Conservation (phyloP, 371 early-diverging fungal genomes). For the Mucor ambiguus region DNA sequence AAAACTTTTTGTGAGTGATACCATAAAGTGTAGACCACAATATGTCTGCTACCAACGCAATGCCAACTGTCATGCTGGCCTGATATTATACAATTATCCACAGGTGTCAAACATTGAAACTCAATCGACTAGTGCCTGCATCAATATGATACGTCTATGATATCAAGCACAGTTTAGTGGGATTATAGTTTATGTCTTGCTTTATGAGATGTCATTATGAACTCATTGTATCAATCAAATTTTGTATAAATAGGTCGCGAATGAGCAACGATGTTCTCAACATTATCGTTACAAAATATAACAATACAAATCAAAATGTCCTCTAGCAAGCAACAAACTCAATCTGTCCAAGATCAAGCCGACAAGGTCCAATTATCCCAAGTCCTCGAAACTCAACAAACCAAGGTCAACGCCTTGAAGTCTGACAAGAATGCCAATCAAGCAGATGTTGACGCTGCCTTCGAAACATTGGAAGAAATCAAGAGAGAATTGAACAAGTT, state of each 20-base stretch:
- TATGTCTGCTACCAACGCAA: too few species aligned
- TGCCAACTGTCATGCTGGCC: too few species aligned
- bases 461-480: not conserved
- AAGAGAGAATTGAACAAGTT: not conserved
- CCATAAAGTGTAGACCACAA: too few species aligned
- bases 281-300: not conserved
- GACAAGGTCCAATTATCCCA: not conserved
- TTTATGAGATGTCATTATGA: not conserved
- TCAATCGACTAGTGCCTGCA: not conserved
- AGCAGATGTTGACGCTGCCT: not conserved
- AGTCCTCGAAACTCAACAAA: not conserved
- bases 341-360: not conserved
- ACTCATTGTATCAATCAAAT: not conserved
- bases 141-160: not conserved
- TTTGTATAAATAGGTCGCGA: not conserved
- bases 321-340: not conserved
- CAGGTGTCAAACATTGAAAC: not conserved
- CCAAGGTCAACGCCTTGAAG: not conserved
- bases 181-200: not conserved
- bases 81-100: not conserved
- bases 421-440: not conserved
- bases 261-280: not conserved
- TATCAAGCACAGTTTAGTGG: not conserved
- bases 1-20: too few species aligned
- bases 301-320: not conserved